phyloP scores from a whole-genome alignment of 2,329 filamentous ascomycete genomes.

The Amesomyces nigricolor region DNA sequence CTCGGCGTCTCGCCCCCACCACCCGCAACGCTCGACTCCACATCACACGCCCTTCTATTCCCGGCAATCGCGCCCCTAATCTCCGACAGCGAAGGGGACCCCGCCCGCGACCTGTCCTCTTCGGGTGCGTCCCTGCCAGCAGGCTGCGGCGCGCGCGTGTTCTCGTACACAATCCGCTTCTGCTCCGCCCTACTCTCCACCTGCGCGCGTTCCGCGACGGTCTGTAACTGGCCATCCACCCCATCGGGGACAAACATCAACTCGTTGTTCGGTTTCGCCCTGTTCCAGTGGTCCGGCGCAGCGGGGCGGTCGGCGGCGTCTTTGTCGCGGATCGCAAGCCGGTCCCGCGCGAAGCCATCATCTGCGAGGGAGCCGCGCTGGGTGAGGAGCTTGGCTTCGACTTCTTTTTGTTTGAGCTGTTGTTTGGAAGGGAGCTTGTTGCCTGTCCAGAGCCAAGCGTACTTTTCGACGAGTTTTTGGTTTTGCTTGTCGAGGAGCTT shows the following conservation, averaged over 20 bases:
- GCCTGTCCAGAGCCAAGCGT: conserved; percentile 81
- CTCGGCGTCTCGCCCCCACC: conserved; percentile 71
- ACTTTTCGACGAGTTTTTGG: conserved; percentile 72
- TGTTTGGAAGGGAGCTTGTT: conserved; percentile 84
- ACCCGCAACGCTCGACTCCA: conserved; percentile 49
- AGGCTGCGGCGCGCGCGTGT: conserved; percentile 67
- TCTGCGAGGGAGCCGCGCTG: conserved; percentile 37
- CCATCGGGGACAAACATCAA: conserved; percentile 80
- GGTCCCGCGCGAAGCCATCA: conserved; percentile 53
- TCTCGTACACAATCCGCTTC: conserved; percentile 72
- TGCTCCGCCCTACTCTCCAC: conserved; percentile 66
- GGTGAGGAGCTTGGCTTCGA: conserved; percentile 42
- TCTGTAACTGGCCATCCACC: conserved; percentile 54
- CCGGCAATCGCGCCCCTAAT: conserved; percentile 80
- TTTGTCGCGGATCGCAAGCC: conserved; percentile 59
- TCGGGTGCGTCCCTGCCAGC: conserved; percentile 9
- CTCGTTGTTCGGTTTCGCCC: conserved; percentile 64
- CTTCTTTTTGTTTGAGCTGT: conserved; percentile 61
- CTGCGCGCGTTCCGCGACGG: conserved; percentile 63
- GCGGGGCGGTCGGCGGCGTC: conserved; percentile 66
- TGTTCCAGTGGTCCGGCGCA: conserved; percentile 68
- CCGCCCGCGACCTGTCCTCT: conserved; percentile 46
- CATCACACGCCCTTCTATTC: conserved; percentile 55
- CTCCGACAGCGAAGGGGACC: conserved; percentile 78
- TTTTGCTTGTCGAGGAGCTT: conserved; percentile 88